Base-by-base conservation (phyloP, 78 protist genomes). In the Dictyostelium purpureum region DNA sequence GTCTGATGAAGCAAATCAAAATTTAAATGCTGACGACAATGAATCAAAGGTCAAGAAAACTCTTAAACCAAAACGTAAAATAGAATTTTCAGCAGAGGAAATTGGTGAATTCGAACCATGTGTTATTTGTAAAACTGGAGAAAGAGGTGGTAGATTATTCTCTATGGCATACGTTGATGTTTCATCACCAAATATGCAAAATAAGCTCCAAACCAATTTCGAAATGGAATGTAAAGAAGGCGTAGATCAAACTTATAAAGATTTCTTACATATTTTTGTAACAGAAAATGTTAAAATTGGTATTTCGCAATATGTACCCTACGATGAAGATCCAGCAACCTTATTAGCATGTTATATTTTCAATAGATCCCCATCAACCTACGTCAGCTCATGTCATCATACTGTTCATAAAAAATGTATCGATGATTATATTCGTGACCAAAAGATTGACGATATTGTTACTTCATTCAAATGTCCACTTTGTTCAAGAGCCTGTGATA, bases 91-190 rank as follows among this genome's bases (percentile, higher is more conserved):
- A 19, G 61, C 14, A 51, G 45, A 45, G 33, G 42, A 16, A 35
- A 12, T 9, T 21, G 81, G 35, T 19, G 67, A 47, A 51, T 51
- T 75, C 16, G 81, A 75, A 28, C 69, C 40, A 33, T 85, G 92
- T 85, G 73, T 85, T 59, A 51, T 85, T 73, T 85, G 92, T 61
- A 77, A 85, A 65, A 66, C 51, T 49, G 92, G 92, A 42, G 28
- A 73, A 28, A 63, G 63, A 42, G 43, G 61, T 26, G 90, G 65
- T 33, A 14, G 66, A 26, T 51, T 85, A 59, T 85, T 71, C 45
- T 56, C 92, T 14, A 85, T 85, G 51, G 92, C 82, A 47, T 73
- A 73, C 14, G 73, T 85, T 45, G 92, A 85, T 47, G 57, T 85
- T 35, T 51, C 61, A 18, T 73, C 92, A 7, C 28, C 74, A 1